Percentiles rank a stretch among this genome's conserved stretches.
Conservation (phyloP, 1,139 yeast species). For the Dujonia santamariae region DNA sequence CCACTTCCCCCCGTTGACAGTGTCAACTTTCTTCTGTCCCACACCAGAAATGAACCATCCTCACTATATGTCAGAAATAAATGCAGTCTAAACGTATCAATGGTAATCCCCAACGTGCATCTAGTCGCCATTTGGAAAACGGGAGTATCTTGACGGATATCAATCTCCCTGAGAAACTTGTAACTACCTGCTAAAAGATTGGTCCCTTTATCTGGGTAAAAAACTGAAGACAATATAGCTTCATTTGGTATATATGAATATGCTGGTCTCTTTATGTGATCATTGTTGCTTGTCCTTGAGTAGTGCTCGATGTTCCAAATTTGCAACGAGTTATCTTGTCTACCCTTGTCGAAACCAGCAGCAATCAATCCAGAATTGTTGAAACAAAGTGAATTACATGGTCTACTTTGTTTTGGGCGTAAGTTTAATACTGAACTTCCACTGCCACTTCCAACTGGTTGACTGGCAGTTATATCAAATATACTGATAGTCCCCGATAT, state of each 20-base stretch:
- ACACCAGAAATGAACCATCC: slow-evolving; percentile 79
- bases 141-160: slow-evolving; percentile 67
- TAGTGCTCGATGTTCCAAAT: slow-evolving; percentile 78
- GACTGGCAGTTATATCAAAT: slow-evolving; percentile 50
- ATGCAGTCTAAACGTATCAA: slow-evolving; percentile 64
- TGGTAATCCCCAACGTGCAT: slow-evolving; percentile 63
- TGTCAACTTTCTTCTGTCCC: slow-evolving; percentile 76
- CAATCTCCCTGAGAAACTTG: slow-evolving; percentile 76
- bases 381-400: slow-evolving; percentile 75
- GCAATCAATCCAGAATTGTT: slow-evolving; percentile 66
- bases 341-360: slow-evolving; percentile 75
- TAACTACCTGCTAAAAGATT: slow-evolving; percentile 72
- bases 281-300: slow-evolving; percentile 36
- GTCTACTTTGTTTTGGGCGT: slow-evolving; percentile 65
- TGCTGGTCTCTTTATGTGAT: slow-evolving; percentile 52
- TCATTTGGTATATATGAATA: slow-evolving; percentile 70
- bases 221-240: slow-evolving; percentile 64
- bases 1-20: no score
- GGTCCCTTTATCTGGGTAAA: slow-evolving; percentile 57
- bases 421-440: slow-evolving; percentile 42
- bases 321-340: slow-evolving; percentile 75
- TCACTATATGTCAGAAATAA: slow-evolving; percentile 76
- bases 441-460: background rate
- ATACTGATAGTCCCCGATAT: slow-evolving; percentile 65
- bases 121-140: slow-evolving; percentile 74